Conservation (phyloP, 306 rosid species). For the Styphnolobium japonicum region DNA sequence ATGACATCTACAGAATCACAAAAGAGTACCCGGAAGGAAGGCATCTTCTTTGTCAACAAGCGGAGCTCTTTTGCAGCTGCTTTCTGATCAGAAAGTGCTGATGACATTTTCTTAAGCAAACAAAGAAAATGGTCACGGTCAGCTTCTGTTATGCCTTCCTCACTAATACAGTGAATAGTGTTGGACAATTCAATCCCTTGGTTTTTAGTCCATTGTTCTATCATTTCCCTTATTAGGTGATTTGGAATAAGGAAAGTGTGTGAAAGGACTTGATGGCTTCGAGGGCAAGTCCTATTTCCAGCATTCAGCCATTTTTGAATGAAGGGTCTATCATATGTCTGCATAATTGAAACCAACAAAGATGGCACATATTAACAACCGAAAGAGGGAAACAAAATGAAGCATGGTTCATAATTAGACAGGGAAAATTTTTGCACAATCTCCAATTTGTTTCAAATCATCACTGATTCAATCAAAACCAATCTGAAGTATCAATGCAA, state of each 20-base stretch:
- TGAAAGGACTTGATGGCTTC: slow-evolving; percentile 74
- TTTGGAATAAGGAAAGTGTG: slow-evolving; percentile 81
- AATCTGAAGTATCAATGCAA: slow-evolving; percentile 19
- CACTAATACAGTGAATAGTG: slow-evolving; percentile 39
- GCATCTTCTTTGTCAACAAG: slow-evolving; percentile 72
- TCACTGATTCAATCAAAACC: slow-evolving; percentile 8
- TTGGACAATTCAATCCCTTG: slow-evolving; percentile 64
- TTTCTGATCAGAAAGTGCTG: slow-evolving; percentile 59
- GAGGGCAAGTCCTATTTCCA: slow-evolving; percentile 84
- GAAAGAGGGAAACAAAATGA: not conserved
- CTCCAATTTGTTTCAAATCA: not conserved
- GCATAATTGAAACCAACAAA: slow-evolving; percentile 33
- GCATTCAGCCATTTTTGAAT: slow-evolving; percentile 73
- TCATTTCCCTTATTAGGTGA: slow-evolving; percentile 66
- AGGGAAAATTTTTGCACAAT: not conserved
- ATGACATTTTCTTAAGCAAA: slow-evolving; percentile 72
- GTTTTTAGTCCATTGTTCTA: slow-evolving; percentile 66
- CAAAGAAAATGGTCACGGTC: slow-evolving; percentile 55
- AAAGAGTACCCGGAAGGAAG: slow-evolving; percentile 75
- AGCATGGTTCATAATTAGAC: slow-evolving; percentile 14
- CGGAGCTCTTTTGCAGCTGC: slow-evolving; percentile 85
- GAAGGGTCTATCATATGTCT: slow-evolving; percentile 85
- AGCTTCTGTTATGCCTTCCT: slow-evolving; percentile 58
- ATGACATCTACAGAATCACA: slow-evolving; percentile 67
- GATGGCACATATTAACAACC: not conserved